Evolutionary conservation across 257 asterid species (phyloP), one percentile per base, ranked within the genome.

Genomic region (Solanum clarkiae): DNA sequence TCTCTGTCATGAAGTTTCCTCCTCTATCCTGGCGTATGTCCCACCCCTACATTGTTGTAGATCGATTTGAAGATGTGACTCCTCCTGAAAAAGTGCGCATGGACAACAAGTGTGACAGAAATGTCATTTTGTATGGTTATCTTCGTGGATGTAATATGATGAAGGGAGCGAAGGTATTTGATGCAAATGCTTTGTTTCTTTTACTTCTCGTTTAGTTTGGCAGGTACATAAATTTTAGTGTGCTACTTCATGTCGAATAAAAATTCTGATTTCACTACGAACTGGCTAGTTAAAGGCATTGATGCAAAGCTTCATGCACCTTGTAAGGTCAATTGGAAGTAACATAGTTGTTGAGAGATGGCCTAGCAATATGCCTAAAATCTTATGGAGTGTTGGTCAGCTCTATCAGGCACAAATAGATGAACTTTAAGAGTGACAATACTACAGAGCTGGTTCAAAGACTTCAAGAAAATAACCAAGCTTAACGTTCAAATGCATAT

Each of bases 1-100:
- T 95, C 81, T 97, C 98, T 83, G 98, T 97, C 85, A 95, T 94
- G 97, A 97, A 95, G 91, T 97, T 97, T 87, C 98, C 98, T 32
- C 99, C 98, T 22, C 83, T 95, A 85, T 93, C 97, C 74, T 97
- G 99, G 99, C 92, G 98, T 86, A 88, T 91, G 88, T 92, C 97
- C 89, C 99, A 97, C 91, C 99, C 99, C 47, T 97, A 95, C 89
- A 85, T 97, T 86, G 85, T 97, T 91, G 98, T 89, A 65, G 99
- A 97, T 88, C 97, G 98, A 75, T 91, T 97, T 90, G 99, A 95
- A 90, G 99, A 97, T 90, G 92, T 94, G 59, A 97, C 99, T 82
- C 92, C 94, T 81, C 98, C 98, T 14, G 98, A 97, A 87, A 95
- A 90, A 87, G 93, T 97, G 85, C 93, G 85, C 59, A 87, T 84